These are phyloP conservation scores for Mycosarcoma mackinlayi DNA, from an alignment of 1,284 basidiomycete genomes.

Conservation along the genomic window DNA sequence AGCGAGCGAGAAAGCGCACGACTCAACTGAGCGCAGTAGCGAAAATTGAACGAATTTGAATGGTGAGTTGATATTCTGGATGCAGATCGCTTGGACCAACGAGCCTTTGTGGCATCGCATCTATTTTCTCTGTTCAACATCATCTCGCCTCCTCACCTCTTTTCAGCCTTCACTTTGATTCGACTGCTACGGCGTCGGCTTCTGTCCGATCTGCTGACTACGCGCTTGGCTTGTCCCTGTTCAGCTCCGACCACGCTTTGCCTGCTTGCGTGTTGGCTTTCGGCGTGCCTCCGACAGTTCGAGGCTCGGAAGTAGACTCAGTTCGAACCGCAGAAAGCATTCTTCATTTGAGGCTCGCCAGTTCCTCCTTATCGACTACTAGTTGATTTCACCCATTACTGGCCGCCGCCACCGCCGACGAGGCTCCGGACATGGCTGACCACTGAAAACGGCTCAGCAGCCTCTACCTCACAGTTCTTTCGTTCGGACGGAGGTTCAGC, in stretches of 20 bases:
- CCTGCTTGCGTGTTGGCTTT: not conserved
- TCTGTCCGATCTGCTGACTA: not conserved
- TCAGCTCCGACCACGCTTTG: not conserved
- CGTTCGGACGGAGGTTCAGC: not conserved
- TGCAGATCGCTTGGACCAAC: conserved; percentile 17
- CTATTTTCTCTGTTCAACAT: not conserved
- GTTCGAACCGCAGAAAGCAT: too few relatives aligned
- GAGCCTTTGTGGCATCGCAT: not conserved
- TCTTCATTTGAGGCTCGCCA: too few relatives aligned
- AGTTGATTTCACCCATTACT: too few relatives aligned
- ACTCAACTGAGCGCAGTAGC: too few relatives aligned
- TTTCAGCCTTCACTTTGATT: not conserved
- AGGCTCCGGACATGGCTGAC: conserved; percentile 18
- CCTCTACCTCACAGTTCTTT: conserved; percentile 1
- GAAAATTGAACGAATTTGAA: not conserved
- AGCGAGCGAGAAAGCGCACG: not conserved
- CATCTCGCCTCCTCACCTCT: not conserved
- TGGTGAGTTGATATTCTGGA: not conserved
- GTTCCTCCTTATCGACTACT: too few relatives aligned
- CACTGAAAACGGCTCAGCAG: conserved; percentile 23
- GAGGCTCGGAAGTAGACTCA: not conserved
- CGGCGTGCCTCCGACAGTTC: not conserved
- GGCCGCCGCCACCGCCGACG: conserved; percentile 4
- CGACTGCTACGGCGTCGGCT: not conserved
- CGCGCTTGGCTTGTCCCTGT: too few relatives aligned